Conservation (phyloP, 2,329 filamentous ascomycete genomes). For the Fusarium sp. region DNA sequence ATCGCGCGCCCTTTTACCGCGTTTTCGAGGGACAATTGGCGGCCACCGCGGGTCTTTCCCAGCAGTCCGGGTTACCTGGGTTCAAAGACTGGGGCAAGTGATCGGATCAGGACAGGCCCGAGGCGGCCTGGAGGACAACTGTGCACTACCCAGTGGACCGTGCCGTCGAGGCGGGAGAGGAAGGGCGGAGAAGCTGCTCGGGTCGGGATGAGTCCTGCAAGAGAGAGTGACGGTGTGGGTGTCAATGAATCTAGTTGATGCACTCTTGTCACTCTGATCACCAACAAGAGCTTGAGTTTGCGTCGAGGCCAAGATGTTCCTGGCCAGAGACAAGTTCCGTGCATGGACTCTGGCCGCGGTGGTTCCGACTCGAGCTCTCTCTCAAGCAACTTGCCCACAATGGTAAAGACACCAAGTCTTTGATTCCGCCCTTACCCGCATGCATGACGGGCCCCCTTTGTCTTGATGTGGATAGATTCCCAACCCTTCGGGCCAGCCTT, state of each 20-base stretch:
- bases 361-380: constrained; percentile 14
- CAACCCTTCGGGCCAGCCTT: constrained; percentile 22
- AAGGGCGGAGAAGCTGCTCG: constrained; percentile 16
- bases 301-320: constrained; percentile 8
- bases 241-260: constrained; percentile 26
- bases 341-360: constrained; percentile 11
- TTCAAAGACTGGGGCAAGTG: not conserved
- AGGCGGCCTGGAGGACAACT: not conserved
- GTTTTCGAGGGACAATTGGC: not conserved
- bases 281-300: constrained; percentile 36
- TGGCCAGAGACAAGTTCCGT: constrained; percentile 22
- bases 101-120: constrained; percentile 17
- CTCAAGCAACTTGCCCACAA: constrained; percentile 11
- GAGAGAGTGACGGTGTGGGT: constrained; percentile 35
- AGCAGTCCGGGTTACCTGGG: not conserved
- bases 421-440: constrained; percentile 1
- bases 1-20: constrained; percentile 15
- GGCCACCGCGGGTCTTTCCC: constrained; percentile 4
- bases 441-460: constrained; percentile 18
- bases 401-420: constrained; percentile 16
- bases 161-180: constrained; percentile 11
- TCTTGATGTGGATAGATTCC: constrained; percentile 2
- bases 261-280: constrained; percentile 30
- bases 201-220: constrained; percentile 13
- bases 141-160: constrained; percentile 12